phyloP scores from a whole-genome alignment of 2,329 filamentous ascomycete species.

The Pseudocercospora fuligena region DNA sequence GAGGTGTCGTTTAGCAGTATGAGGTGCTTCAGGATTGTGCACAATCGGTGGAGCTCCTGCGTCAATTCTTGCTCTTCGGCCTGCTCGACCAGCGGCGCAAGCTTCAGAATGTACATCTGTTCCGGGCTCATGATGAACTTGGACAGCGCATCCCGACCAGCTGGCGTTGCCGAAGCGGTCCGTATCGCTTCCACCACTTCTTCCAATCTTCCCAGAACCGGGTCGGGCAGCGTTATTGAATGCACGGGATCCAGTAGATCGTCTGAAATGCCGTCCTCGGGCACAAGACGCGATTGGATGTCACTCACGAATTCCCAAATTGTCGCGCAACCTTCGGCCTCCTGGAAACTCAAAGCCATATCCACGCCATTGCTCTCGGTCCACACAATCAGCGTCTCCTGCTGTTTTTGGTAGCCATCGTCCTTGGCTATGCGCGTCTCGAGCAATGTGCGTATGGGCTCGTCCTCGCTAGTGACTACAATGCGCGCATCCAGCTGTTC shows the following conservation, averaged over 20 bases:
- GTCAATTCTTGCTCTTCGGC: constrained; percentile 92
- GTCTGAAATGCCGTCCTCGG: constrained; percentile 87
- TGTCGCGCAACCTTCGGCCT: constrained; percentile 87
- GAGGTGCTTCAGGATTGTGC: constrained; percentile 97
- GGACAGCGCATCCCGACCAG: constrained; percentile 81
- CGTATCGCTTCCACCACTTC: constrained; percentile 88
- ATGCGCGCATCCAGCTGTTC: constrained; percentile 77
- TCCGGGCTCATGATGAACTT: constrained; percentile 86
- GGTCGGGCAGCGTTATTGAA: constrained; percentile 74
- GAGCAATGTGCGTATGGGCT: constrained; percentile 79
- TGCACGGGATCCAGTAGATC: constrained; percentile 77
- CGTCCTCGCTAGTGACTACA: constrained; percentile 90
- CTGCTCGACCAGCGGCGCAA: constrained; percentile 83
- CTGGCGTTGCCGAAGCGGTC: constrained; percentile 72
- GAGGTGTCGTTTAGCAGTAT: constrained; percentile 92
- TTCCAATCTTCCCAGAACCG: constrained; percentile 78
- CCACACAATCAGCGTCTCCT: constrained; percentile 99
- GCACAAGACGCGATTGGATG: constrained; percentile 73
- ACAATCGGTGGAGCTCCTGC: constrained; percentile 83
- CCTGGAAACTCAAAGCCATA: constrained; percentile 98
- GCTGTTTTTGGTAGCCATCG: constrained; percentile 97
- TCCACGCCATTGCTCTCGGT: constrained; percentile 89
- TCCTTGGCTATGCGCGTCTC: constrained; percentile 91
- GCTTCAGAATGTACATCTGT: constrained; percentile 73
- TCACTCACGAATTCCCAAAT: constrained; percentile 96